Base-by-base conservation (phyloP, 306 rosid species). In the Vigna hirtella region DNA sequence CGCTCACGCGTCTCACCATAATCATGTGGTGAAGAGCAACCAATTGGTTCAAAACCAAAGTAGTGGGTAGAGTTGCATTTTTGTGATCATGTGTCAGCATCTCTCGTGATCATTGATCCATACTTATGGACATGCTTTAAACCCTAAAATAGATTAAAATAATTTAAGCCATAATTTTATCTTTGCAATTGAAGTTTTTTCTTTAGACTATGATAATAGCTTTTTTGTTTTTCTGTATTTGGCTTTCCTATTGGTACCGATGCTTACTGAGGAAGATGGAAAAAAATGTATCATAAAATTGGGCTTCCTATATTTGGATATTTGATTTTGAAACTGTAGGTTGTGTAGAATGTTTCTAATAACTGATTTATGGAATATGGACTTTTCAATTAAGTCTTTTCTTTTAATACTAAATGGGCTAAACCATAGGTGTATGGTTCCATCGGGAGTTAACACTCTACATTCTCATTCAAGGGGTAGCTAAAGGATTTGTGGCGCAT, bases 21-120 rank as follows among this genome's bases (percentile, higher is more conserved):
- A 30, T 48, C 81, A 38, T 50, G 50, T 66, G 82, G 62, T 72
- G 80, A 65, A 71, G 62, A 42, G 69, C 59, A 43, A 50, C 63
- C 70, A 56, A 57, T 13, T 72, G 57, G 34, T 82, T 77, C 68
- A 56, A 52, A 72, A 52, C 53, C 55, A 16, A 40, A 69, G 59
- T 65, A 28, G 56, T 61, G 57, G 18, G 55, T 55, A 55, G 20
- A 47, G 62, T 43, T 59, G 17, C 61, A n/a, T 32, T 26, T 26
- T 2, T 26, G 28, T 26, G 28, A 26, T 26, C 28, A 26, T 2
- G 28, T 26, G 28, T 2, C 28, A 26, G 28, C 28, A 26, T 26
- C 28, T 26, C 0, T 26, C 28, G 28, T 26, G 28, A 26, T 26
- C 3, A 26, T 26, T 26, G 2, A 26, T 26, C 28, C 28, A 30